Evolutionary conservation across 1,139 yeast genomes (phyloP).

Genomic region (Lodderomyces parapsilosis): DNA sequence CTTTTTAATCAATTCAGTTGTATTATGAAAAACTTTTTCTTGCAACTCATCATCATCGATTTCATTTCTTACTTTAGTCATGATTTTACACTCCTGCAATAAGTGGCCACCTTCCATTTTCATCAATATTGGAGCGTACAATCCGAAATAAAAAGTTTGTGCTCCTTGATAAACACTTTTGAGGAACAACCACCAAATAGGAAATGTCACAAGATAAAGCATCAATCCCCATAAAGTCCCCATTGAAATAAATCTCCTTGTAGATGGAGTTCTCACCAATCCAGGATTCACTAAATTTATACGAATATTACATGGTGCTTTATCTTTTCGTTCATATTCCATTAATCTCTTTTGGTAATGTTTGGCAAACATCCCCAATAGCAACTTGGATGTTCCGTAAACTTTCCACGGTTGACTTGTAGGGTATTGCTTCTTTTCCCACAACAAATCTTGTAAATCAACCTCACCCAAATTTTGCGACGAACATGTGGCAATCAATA

Average conservation of each 20-base stretch:
- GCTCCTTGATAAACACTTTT: constrained; percentile 78
- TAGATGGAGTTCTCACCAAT: constrained; percentile 80
- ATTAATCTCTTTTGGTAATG: constrained; percentile 70
- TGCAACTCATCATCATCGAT: constrained; percentile 62
- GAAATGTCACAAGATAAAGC: constrained; percentile 68
- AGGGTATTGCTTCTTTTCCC: constrained; percentile 63
- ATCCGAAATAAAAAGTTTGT: constrained; percentile 69
- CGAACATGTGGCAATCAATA: constrained; percentile 73
- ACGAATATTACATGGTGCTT: constrained; percentile 65
- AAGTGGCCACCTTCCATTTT: constrained; percentile 63
- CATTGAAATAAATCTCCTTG: constrained; percentile 73
- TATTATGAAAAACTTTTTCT: constrained; percentile 56
- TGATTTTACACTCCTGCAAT: constrained; percentile 68
- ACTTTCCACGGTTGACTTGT: constrained; percentile 65
- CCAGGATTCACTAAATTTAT: constrained; percentile 91
- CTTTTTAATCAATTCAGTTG: constrained; percentile 53
- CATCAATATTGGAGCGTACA: constrained; percentile 68
- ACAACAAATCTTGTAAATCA: constrained; percentile 65
- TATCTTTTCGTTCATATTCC: constrained; percentile 59
- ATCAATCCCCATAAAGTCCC: constrained; percentile 75
- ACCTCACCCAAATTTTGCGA: constrained; percentile 71
- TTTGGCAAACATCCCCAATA: constrained; percentile 68
- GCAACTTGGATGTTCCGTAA: constrained; percentile 79
- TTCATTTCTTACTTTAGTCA: constrained; percentile 63
- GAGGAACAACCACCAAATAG: constrained; percentile 77